phyloP scores from a whole-genome alignment of 1,284 basidiomycete species.

The Xerocomus amazonicus region DNA sequence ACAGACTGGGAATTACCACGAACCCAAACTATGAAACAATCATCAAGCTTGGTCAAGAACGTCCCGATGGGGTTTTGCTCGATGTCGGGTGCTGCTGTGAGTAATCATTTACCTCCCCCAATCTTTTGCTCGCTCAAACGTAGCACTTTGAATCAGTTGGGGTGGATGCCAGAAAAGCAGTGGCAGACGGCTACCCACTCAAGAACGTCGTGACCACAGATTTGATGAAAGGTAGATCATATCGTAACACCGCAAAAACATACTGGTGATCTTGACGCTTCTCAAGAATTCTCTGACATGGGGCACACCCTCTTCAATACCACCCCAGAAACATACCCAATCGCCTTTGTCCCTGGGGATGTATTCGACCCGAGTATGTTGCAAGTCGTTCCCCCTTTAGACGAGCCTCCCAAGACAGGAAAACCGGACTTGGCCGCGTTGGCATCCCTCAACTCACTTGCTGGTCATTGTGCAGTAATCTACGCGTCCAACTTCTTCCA shows the following conservation, averaged over 20 bases:
- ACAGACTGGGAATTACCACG: slow-evolving; percentile 16
- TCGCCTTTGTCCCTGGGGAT: slow-evolving; percentile 36
- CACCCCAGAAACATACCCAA: slow-evolving; percentile 29
- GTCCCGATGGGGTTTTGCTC: slow-evolving; percentile 18
- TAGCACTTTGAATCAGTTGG: slow-evolving; percentile 14
- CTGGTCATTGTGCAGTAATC: slow-evolving; percentile 31
- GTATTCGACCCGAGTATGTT: slow-evolving; percentile 31
- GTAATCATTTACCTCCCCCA: not conserved
- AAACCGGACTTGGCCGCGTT: slow-evolving; percentile 25
- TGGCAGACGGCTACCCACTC: slow-evolving; percentile 25
- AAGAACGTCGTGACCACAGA: slow-evolving; percentile 22
- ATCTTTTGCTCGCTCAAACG: too few species aligned
- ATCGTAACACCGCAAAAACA: not conserved
- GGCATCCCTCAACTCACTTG: slow-evolving; percentile 34
- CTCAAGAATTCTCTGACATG: slow-evolving; percentile 31
- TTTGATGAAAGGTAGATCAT: slow-evolving; percentile 13
- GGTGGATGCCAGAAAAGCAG: slow-evolving; percentile 25
- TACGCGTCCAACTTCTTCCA: slow-evolving; percentile 37
- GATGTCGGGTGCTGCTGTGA: slow-evolving; percentile 30
- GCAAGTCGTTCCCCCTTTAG: slow-evolving; percentile 16
- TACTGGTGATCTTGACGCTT: not conserved
- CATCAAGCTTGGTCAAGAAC: slow-evolving; percentile 20
- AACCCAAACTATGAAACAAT: slow-evolving; percentile 16
- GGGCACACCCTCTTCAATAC: slow-evolving; percentile 38
- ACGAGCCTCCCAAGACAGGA: slow-evolving; percentile 4